These are phyloP conservation scores for Neocatenulostroma microsporum DNA, from an alignment of 2,329 filamentous ascomycete genomes.

Conservation along the genomic window DNA sequence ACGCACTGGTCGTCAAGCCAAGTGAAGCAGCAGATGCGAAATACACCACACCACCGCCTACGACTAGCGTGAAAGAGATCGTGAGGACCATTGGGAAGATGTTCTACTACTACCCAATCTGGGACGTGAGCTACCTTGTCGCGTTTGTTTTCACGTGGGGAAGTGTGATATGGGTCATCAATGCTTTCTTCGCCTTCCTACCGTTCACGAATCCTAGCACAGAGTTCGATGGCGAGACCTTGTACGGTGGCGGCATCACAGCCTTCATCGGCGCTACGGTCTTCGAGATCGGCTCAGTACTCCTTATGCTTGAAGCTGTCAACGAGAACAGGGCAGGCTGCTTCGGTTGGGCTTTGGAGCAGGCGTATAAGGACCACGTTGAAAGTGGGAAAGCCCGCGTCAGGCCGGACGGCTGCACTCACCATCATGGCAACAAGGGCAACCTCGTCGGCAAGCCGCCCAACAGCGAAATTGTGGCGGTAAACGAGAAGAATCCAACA, in stretches of 20 bases:
- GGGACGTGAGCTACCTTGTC: constrained; percentile 52
- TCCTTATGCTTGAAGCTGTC: constrained; percentile 60
- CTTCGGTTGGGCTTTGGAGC: constrained; percentile 61
- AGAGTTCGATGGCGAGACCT: constrained; percentile 48
- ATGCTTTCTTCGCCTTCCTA: constrained; percentile 57
- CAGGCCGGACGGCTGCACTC: constrained; percentile 21
- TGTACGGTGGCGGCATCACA: constrained; percentile 51
- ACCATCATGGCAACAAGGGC: constrained; percentile 31
- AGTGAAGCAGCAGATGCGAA: constrained; percentile 14
- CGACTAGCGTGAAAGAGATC: constrained; percentile 27
- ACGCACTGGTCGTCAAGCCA: constrained; percentile 30
- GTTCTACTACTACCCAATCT: constrained; percentile 45
- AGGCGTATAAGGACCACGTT: constrained; percentile 23
- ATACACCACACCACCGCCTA: constrained; percentile 28
- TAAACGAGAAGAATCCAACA: not conserved
- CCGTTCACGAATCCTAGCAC: constrained; percentile 48
- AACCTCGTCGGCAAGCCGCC: constrained; percentile 22
- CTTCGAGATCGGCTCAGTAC: constrained; percentile 56
- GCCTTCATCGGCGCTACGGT: constrained; percentile 61
- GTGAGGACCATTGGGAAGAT: constrained; percentile 39
- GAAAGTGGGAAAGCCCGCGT: constrained; percentile 8
- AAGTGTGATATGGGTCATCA: constrained; percentile 39
- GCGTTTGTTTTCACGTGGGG: constrained; percentile 49
- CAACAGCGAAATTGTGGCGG: constrained; percentile 1
- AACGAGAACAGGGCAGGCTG: constrained; percentile 58